Evolutionary conservation across 2,329 filamentous ascomycete species (phyloP), one percentile per base, ranked within the genome.

Genomic region (Xylaria sp.): DNA sequence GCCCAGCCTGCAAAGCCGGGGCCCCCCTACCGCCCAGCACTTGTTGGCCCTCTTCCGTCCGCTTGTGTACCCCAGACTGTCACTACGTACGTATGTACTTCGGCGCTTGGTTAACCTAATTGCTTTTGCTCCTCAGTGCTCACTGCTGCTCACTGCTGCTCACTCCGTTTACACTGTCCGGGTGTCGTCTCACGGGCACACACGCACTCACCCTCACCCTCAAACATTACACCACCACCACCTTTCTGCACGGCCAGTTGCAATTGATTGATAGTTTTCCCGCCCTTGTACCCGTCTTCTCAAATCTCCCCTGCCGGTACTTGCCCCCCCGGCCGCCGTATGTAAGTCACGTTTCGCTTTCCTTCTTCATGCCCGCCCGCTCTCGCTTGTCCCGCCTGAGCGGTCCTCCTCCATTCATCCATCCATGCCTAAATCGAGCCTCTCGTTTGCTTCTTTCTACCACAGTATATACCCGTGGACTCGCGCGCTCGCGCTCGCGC

Each of bases 281-380:
- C n/a, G 8, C 44, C n/a, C 23, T 21, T 47, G 32, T 42, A 37
- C 63, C 55, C 5, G 57, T 23, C n/a, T n/a, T 47, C 18, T 54
- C 66, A 58, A 59, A n/a, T 29, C 37, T 47, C 29, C 29, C 25
- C 65, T 63, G 62, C 58, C 54, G 65, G 65, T 53, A 70, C 65
- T 55, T 71, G 69, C 63, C 57, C 62, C 60, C 65, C 44, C 9
- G 21, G 48, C 48, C 9, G 21, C 54, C 54, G 48, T 21, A 40
- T 66, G 68, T 66, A 68, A 70, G 69, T 69, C 44, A 23, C 44
- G 32, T 64, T 50, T 69, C 48, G 54, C 67, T 53, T 47, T 62
- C 21, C 13, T 59, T 48, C 44, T 25, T 48, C 44, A 6, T 48
- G 63, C 51, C n/a, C n/a, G n/a, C n/a, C n/a, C 63, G 48, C 42